These are phyloP conservation scores for Brasilioporus rufonigricans DNA, from an alignment of 768 basidiomycete species.

Conservation along the genomic window DNA sequence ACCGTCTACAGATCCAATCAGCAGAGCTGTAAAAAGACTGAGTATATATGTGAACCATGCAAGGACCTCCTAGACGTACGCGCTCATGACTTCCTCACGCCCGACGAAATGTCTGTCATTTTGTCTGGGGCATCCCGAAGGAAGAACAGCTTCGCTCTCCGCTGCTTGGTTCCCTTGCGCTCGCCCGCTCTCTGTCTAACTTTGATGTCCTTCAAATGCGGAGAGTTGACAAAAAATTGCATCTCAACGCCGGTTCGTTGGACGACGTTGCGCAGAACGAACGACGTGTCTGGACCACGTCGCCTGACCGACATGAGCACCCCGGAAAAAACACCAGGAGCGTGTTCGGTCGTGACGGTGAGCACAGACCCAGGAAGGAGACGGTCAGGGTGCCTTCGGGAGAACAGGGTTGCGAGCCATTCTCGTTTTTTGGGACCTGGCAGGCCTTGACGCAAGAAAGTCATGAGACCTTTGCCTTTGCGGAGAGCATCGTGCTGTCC, in stretches of 20 bases:
- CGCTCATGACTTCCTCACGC: slow-evolving; percentile 30
- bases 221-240: slow-evolving; percentile 85
- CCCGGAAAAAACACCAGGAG: slow-evolving; percentile 84
- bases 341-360: slow-evolving; percentile 71
- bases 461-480: slow-evolving; percentile 77
- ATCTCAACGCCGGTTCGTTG: slow-evolving; percentile 92
- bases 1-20: neutral
- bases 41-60: slow-evolving; percentile 1
- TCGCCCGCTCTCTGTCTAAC: slow-evolving; percentile 60
- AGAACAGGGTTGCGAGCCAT: slow-evolving; percentile 70
- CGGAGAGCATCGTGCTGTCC: slow-evolving; percentile 45
- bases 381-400: slow-evolving; percentile 62
- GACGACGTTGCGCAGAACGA: slow-evolving; percentile 85
- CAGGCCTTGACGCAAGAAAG: slow-evolving; percentile 62
- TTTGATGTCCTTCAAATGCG: slow-evolving; percentile 84
- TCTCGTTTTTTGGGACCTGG: slow-evolving; percentile 66
- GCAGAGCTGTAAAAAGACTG: slow-evolving; percentile 4
- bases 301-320: slow-evolving; percentile 82
- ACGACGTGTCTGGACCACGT: slow-evolving; percentile 84
- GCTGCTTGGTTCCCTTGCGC: slow-evolving; percentile 50
- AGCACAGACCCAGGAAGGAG: slow-evolving; percentile 85
- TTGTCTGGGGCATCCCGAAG: slow-evolving; percentile 79
- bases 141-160: slow-evolving; percentile 82
- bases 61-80: slow-evolving; percentile 9
- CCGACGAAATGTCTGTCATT: slow-evolving; percentile 72